phyloP scores from a whole-genome alignment of 75 land plant genomes.

The Selaginella moellendorffii region DNA sequence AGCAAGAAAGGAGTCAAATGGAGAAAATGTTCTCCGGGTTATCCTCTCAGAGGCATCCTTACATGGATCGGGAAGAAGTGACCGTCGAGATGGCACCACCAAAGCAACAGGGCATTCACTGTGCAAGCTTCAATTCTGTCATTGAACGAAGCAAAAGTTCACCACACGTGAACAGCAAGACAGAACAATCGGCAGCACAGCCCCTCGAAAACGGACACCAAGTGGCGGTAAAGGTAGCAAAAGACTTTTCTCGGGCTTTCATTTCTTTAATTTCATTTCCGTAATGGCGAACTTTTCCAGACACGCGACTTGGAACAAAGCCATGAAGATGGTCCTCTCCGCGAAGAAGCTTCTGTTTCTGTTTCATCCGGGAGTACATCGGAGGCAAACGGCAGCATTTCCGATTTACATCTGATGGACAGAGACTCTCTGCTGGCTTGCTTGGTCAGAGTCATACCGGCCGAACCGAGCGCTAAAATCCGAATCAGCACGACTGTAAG shows the following conservation, averaged over 20 bases:
- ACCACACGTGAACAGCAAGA: not conserved
- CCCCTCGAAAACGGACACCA: not conserved
- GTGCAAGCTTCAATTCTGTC: not conserved
- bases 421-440: constrained; percentile 72
- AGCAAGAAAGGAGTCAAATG: too few species aligned
- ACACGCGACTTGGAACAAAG: not conserved
- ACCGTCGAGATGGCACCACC: not conserved
- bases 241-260: not conserved
- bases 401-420: constrained; percentile 42
- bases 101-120: not conserved
- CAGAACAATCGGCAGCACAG: too few species aligned
- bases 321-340: not conserved
- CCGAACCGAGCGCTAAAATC: constrained; percentile 63
- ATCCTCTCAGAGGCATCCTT: too few species aligned
- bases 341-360: not conserved
- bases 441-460: constrained; percentile 78
- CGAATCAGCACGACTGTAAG: constrained; percentile 81
- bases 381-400: constrained; percentile 25
- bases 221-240: not conserved
- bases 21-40: not conserved
- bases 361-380: too few species aligned
- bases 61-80: too few species aligned
- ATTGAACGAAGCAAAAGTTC: not conserved
- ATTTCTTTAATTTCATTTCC: too few species aligned
- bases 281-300: too few species aligned